phyloP scores from a whole-genome alignment of 441 rosid genomes.

The Gossypium lobatum region DNA sequence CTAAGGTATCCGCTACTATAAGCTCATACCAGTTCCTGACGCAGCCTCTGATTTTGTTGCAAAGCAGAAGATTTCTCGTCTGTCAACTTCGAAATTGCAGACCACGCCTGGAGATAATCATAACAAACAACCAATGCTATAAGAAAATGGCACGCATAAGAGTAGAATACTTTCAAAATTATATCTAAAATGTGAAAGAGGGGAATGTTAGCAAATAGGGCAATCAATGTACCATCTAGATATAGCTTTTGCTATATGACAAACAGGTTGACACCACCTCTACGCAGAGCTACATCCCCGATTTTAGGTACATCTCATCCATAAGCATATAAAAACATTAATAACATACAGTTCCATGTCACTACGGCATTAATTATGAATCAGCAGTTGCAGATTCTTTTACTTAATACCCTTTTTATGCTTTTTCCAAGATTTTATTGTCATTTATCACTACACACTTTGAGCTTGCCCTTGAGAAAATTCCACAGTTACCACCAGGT shows the following conservation, averaged over 20 bases:
- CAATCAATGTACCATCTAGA: not conserved
- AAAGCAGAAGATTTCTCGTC: constrained; percentile 67
- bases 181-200: not conserved
- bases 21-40: constrained; percentile 56
- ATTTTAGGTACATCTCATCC: not conserved
- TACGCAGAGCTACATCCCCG: not conserved
- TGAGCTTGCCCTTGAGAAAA: not conserved
- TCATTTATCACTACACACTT: not conserved
- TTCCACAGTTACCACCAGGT: not conserved
- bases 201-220: not conserved
- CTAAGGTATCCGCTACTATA: not conserved
- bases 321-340: not conserved
- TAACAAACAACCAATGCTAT: not conserved
- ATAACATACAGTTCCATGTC: not conserved
- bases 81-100: constrained; percentile 59
- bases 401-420: not conserved
- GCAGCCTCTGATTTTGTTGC: constrained; percentile 51
- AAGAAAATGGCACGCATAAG: not conserved
- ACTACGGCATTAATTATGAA: not conserved
- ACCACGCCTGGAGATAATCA: constrained; percentile 34
- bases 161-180: not conserved
- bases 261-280: not conserved
- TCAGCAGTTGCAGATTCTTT: not conserved
- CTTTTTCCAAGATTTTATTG: not conserved
- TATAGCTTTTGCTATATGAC: not conserved